A percentile compares a stretch with the other conserved stretches of the same genome.
Conservation (phyloP, 257 asterid genomes). For the Leonotis leonurus region DNA sequence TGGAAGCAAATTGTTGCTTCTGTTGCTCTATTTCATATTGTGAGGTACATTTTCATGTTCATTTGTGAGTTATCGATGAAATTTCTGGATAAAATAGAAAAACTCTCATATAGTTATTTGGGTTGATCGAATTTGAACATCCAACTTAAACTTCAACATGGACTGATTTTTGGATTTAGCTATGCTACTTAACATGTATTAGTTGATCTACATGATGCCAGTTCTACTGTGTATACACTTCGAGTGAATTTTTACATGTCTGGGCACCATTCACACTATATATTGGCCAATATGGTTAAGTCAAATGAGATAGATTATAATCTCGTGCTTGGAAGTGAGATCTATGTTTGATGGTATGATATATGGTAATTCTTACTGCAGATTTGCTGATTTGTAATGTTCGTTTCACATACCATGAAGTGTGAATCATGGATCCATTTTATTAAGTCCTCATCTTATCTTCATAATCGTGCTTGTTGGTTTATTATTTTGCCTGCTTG, state of each 20-base stretch:
- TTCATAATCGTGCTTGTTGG: not conserved
- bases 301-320: not conserved
- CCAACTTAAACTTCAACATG: not conserved
- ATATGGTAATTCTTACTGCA: not conserved
- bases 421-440: not conserved
- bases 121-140: not conserved
- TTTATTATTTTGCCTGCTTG: slow-evolving; percentile 1
- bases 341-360: not conserved
- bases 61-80: no score
- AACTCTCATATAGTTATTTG: no score
- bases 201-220: not conserved
- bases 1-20: not conserved
- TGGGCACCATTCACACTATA: no score
- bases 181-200: no score
- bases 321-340: not conserved
- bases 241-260: not conserved
- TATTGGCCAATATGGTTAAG: no score
- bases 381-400: not conserved
- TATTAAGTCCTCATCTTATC: not conserved
- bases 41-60: not conserved
- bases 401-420: not conserved
- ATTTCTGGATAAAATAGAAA: no score
- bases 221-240: not conserved
- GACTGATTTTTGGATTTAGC: no score
- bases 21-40: not conserved